A percentile compares a stretch with the other conserved stretches of the same genome.
Conservation (phyloP, 75 land plant genomes). For the Gnetum montanum region DNA sequence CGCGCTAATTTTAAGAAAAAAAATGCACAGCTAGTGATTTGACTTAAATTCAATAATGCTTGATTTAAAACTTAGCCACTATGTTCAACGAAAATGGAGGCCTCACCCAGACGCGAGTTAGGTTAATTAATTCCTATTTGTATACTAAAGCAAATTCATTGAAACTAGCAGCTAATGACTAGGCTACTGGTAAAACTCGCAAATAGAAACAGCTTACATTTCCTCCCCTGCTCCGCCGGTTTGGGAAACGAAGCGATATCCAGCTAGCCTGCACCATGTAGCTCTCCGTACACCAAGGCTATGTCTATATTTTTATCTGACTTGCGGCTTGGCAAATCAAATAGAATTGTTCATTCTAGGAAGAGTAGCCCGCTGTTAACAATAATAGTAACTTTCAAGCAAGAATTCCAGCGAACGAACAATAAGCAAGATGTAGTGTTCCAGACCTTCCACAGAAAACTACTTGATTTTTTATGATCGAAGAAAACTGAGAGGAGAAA, state of each 20-base stretch:
- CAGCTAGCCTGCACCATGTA: conserved; percentile 2
- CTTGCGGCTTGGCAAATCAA: too few species aligned
- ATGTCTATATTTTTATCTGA: too few species aligned
- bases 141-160: background rate
- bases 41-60: background rate
- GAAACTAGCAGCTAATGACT: background rate
- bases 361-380: too few species aligned
- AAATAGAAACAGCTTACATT: conserved; percentile 1
- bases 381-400: too few species aligned
- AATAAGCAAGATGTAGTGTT: too few species aligned
- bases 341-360: too few species aligned
- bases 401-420: too few species aligned
- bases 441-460: too few species aligned
- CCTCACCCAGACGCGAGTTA: background rate
- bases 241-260: background rate
- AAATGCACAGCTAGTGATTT: background rate
- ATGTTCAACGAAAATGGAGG: background rate
- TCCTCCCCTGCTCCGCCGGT: background rate
- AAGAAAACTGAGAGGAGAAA: too few species aligned
- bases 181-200: background rate
- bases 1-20: background rate
- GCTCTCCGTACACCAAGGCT: too few species aligned
- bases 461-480: too few species aligned
- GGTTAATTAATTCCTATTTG: background rate
- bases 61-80: background rate